Evolutionary conservation across 176 grass and related monocot genomes (phyloP), one percentile per base, ranked within the genome.

Genomic region (Olyra latifolia): DNA sequence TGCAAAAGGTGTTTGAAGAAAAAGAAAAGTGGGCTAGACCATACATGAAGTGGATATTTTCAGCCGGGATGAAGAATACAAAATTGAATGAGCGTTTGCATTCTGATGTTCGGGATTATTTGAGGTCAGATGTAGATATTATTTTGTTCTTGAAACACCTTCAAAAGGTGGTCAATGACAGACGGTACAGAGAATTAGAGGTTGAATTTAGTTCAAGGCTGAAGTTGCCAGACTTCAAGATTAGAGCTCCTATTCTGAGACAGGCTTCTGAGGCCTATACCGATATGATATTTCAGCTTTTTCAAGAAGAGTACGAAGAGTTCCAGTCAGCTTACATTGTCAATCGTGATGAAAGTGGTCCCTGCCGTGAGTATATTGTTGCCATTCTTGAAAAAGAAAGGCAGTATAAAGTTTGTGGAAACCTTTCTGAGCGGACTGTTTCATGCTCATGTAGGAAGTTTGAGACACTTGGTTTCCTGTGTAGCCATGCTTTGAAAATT

Each of bases 21-120:
- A 92, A 90, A 85, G 69, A 92, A 28, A 95, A 90, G 58, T 95
- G 93, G 87, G 82, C 87, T 61, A 88, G 73, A 12, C 78, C 90
- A 57, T 92, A 90, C 45, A 76, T 80, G 22, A 92, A 90, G 50
- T 80, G 64, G 77, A 45, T 81, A 35, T 96, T 96, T 76, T 89
- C 84, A 57, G 89, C 78, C 64, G 90, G 90, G 44, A 96, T 92
- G 85, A 86, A 66, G 69, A 86, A 62, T 61, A 86, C 89, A 72
- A 49, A 81, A 25, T 75, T 84, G 23, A 90, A 85, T 59, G 82
- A 90, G 52, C 62, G 46, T 20, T 87, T 92, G 41, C 75, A 84
- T 46, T 72, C 59, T 24, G 78, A 80, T 30, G 12, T 88, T 47
- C 45, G 52, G 44, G 58, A 88, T 47, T 85, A 88, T 90, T 69